Evolutionary conservation across 1,139 yeast genomes (phyloP).

Genomic region (Yamadazyma sp.): DNA sequence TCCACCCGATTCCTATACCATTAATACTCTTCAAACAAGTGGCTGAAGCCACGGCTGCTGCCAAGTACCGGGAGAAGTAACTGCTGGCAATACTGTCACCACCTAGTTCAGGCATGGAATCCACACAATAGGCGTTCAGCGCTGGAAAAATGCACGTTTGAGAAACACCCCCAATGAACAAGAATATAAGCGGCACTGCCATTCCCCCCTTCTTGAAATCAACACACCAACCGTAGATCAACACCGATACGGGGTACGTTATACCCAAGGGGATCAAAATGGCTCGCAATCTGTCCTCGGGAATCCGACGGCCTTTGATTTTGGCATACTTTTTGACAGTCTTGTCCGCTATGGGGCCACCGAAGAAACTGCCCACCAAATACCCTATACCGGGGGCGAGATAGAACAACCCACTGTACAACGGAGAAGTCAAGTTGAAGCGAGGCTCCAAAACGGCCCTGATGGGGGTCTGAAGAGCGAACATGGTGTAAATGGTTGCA

Average conservation of each 20-base stretch:
- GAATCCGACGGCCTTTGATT: slow-evolving; percentile 43
- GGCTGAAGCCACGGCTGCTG: slow-evolving; percentile 52
- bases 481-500: slow-evolving; percentile 48
- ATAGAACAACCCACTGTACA: slow-evolving; percentile 51
- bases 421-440: slow-evolving; percentile 44
- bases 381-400: slow-evolving; percentile 56
- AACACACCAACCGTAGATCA: slow-evolving; percentile 55
- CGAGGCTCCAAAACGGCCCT: slow-evolving; percentile 55
- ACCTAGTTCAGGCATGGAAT: slow-evolving; percentile 50
- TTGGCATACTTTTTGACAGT: slow-evolving; percentile 42
- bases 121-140: slow-evolving; percentile 55
- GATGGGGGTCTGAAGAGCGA: slow-evolving; percentile 52
- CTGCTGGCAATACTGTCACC: slow-evolving; percentile 57
- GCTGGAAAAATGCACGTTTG: slow-evolving; percentile 54
- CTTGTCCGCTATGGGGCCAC: slow-evolving; percentile 52
- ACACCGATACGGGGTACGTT: slow-evolving; percentile 37
- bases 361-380: slow-evolving; percentile 45
- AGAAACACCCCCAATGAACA: slow-evolving; percentile 48
- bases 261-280: slow-evolving; percentile 37
- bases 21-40: slow-evolving; percentile 45
- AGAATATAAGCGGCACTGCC: slow-evolving; percentile 49
- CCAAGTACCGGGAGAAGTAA: slow-evolving; percentile 48
- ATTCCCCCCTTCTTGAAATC: slow-evolving; percentile 51
- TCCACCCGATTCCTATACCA: slow-evolving; percentile 54
- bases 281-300: slow-evolving; percentile 52